Conservation (phyloP, 345 rosid species). For the Lepidium sativum region DNA sequence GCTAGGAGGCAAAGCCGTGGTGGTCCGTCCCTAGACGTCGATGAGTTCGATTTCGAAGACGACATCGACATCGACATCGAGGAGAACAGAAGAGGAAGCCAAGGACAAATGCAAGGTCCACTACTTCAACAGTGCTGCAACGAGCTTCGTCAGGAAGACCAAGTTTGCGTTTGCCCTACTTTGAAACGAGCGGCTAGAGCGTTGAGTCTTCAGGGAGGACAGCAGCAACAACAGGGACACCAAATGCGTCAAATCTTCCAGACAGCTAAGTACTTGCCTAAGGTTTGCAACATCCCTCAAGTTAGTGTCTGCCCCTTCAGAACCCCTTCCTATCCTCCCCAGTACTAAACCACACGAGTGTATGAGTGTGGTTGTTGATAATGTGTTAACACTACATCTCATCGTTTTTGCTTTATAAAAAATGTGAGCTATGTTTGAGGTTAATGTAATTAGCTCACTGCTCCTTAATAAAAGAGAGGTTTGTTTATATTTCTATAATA, state of each 20-base stretch:
- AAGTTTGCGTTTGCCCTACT: conserved; percentile 15
- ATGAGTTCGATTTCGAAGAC: conserved; percentile 15
- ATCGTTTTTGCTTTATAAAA: background rate
- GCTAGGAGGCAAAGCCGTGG: background rate
- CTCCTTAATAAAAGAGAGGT: too few species aligned
- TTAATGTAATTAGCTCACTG: background rate
- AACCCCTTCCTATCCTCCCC: background rate
- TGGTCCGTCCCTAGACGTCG: background rate
- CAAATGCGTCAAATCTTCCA: background rate
- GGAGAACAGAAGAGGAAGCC: background rate
- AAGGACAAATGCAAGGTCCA: background rate
- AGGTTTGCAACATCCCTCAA: background rate
- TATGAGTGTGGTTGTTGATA: too few species aligned
- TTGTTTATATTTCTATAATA: too few species aligned
- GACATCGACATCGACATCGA: too few species aligned
- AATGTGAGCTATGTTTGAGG: conserved; percentile 3
- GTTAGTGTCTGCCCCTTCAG: conserved; percentile 15
- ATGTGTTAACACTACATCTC: too few species aligned
- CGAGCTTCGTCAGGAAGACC: conserved; percentile 7
- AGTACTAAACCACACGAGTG: conserved; percentile 8
- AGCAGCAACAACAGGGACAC: background rate
- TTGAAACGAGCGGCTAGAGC: conserved; percentile 4
- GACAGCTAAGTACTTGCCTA: conserved; percentile 12
- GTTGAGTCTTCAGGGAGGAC: background rate
- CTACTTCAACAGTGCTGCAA: conserved; percentile 18